Conservation (phyloP, 1,284 basidiomycete species). For the Heterobasidion annosum region DNA sequence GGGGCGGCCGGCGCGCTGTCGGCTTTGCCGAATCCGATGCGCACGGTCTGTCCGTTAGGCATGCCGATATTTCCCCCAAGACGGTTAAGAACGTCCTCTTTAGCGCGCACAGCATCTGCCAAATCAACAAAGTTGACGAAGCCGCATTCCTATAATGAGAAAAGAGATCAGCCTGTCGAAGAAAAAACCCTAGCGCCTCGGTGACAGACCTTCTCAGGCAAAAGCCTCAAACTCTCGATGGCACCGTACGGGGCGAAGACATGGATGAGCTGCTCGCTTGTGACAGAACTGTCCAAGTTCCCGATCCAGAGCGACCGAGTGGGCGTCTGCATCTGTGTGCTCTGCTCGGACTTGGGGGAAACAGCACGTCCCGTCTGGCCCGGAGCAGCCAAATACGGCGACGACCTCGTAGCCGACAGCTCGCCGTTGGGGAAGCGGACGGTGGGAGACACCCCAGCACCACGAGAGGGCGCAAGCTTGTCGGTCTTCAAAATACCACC, state of each 20-base stretch:
- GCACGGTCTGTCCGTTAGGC: conserved; percentile 88
- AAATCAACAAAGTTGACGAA: conserved; percentile 98
- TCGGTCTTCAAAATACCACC: conserved; percentile 20
- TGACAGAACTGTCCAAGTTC: conserved; percentile 88
- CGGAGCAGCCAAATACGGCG: conserved; percentile 39
- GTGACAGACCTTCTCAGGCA: conserved; percentile 83
- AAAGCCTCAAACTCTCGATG: conserved; percentile 88
- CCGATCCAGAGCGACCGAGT: conserved; percentile 97
- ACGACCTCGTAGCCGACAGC: conserved; percentile 44
- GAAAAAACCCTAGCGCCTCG: not conserved
- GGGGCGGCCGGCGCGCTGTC: conserved; percentile 88
- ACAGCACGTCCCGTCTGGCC: conserved; percentile 51
- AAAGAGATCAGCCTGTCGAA: not conserved
- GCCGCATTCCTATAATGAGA: conserved; percentile 74
- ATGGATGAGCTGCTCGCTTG: conserved; percentile 89
- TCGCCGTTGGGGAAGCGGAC: conserved; percentile 66
- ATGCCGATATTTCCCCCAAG: conserved; percentile 91
- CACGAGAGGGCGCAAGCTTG: conserved; percentile 29
- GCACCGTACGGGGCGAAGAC: conserved; percentile 95
- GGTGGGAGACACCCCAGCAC: conserved; percentile 42
- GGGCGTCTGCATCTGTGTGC: conserved; percentile 78
- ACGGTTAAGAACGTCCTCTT: conserved; percentile 93
- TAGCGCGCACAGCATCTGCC: conserved; percentile 88
- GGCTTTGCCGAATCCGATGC: conserved; percentile 96
- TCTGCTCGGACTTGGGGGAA: conserved; percentile 69